Evolutionary conservation across 352 stramenopile genomes (phyloP), one percentile per base, ranked within the genome.

Genomic region (Saprolegnia diclina): DNA sequence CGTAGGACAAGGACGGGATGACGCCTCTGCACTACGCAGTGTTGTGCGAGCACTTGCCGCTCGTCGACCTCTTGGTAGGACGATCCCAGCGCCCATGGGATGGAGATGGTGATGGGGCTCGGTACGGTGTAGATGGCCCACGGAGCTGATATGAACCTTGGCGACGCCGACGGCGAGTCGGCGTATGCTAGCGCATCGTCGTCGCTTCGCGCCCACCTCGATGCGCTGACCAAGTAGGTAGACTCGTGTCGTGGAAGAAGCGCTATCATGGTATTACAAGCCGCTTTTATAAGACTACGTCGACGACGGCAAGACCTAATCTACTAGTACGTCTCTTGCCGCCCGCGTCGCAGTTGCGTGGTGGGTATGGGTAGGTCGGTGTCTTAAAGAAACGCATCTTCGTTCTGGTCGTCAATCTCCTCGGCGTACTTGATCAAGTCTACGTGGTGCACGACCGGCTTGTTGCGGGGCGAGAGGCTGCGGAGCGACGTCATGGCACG

Each of bases 401-500:
- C 52, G 35, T 87, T 79, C 65, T 84, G 72, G 72, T 91, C 78
- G 64, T 91, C 83, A 9, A 92, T 79, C 66, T 89, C 77, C 71
- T 89, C 85, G 22, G 85, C 85, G 70, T 91, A 91, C 80, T 92
- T 89, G 78, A 92, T 92, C 53, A 92, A 67, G 67, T 92, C 85
- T 44, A 92, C 76, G 70, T 82, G 80, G 67, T 89, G 81, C 74
- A 88, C 87, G 71, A 92, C 80, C 35, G 85, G 85, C 64, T 87
- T 75, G 73, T 91, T 80, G 65, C 85, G 82, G 40, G 83, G 85
- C 61, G 85, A 90, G 52, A 92, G 85, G 74, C 83, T 88, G 73
- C 77, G 90, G 59, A 92, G 72, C 26, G 82, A 79, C 44, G 81
- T 81, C 85, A 92, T 92, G 5, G 85, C 85, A 59, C 77, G 74